Base-by-base conservation (phyloP, 1,139 yeast genomes). In the Geotrichum cucujoidarum region DNA sequence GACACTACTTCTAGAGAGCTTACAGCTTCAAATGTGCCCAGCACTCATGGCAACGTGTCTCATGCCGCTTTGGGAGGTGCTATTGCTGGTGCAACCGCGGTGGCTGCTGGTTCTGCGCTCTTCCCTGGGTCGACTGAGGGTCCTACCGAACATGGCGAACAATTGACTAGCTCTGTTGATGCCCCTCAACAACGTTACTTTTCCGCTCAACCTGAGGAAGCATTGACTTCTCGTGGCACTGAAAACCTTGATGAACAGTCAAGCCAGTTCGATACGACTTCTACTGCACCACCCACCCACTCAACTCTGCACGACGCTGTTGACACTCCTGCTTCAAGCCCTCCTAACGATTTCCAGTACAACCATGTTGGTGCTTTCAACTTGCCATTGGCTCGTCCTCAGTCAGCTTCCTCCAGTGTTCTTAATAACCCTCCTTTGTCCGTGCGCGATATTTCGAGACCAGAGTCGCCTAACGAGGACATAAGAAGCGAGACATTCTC, bases 371-470 rank as follows among this genome's bases (percentile, higher is more conserved):
- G 64, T 6, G 60, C 62, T 1, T 72, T 73, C 57, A 64, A 67
- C 7, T 60, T 76, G 49, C 80, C 78, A 1, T 73, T 73, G 69
- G 81, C 64, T 55, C 78, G 81, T 62, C 85, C 95, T 1, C 88
- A 83, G 54, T 86, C 95, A 0, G 78, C 85, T 45, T 84, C 96
- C 0, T 88, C 96, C 0, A 86, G 95, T 49, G 95, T 89, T 16
- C 94, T 86, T 59, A 89, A 89, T 66, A 89, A 90, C 63, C 89
- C 97, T 2, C 90, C 97, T 0, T 77, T 81, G 65, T 86, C 95
- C 20, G 95, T 85, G 10, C 79, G 95, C 52, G 92, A 84, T 29
- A 71, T 76, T 7, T 78, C 85, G 45, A 78, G 78, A 47, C 77
- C 81, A 30, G 82, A 76, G 27, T 78, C 85, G 2, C 74, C 81